These are phyloP conservation scores for Nevesoporus exiguus DNA, from an alignment of 768 basidiomycete genomes.

Conservation along the genomic window DNA sequence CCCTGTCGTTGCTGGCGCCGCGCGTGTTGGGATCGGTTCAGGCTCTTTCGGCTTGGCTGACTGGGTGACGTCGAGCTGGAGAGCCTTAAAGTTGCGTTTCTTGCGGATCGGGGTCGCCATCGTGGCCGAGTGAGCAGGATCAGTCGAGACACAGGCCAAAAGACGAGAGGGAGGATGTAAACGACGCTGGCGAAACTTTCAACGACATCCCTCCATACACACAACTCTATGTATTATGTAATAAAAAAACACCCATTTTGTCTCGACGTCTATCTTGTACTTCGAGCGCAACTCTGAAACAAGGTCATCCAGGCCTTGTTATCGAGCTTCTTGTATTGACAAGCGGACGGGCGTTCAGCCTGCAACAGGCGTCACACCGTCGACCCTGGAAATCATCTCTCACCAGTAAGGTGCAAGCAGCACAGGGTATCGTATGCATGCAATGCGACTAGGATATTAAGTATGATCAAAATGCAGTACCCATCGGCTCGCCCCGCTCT, in stretches of 20 bases:
- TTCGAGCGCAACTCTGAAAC: background rate
- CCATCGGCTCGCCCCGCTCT: constrained; percentile 19
- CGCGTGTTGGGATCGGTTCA: constrained; percentile 45
- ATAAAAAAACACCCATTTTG: constrained; percentile 8
- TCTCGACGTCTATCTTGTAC: background rate
- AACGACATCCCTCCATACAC: background rate
- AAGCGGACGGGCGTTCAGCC: background rate
- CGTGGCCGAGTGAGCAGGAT: constrained; percentile 8
- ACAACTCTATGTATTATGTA: constrained; percentile 23
- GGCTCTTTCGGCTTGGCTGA: constrained; percentile 39
- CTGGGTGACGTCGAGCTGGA: constrained; percentile 63
- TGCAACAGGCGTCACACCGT: background rate
- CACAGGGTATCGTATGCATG: background rate
- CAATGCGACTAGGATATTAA: background rate
- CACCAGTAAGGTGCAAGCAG: too few species aligned
- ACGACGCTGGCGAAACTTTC: constrained; percentile 19
- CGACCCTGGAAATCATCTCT: background rate
- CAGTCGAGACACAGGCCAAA: constrained; percentile 4
- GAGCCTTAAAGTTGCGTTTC: constrained; percentile 89
- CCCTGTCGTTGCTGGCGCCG: constrained; percentile 38
- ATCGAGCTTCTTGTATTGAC: background rate
- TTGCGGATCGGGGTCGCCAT: constrained; percentile 72
- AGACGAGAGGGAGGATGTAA: constrained; percentile 11
- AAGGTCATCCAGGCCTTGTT: background rate
- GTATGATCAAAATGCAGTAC: constrained; percentile 29